Conservation (phyloP, 768 basidiomycete genomes). For the Suillus sp. region DNA sequence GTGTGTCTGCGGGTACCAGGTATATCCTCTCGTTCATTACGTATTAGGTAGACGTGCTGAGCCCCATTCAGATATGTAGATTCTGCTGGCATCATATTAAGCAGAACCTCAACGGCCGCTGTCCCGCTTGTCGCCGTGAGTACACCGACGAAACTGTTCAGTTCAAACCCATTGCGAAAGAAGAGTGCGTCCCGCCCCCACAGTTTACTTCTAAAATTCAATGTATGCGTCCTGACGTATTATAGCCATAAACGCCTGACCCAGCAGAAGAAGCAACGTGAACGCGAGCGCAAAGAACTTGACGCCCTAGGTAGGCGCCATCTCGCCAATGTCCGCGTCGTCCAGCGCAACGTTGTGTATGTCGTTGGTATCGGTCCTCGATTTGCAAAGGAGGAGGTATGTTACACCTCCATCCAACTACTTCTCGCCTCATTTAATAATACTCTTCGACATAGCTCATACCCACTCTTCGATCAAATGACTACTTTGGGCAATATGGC, state of each 20-base stretch:
- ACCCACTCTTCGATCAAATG: constrained; percentile 87
- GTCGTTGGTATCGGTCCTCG: constrained; percentile 93
- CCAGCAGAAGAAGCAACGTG: constrained; percentile 92
- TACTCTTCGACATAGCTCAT: constrained; percentile 59
- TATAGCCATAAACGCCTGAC: constrained; percentile 89
- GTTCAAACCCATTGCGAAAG: constrained; percentile 92
- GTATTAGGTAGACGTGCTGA: background rate
- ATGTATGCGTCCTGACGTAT: constrained; percentile 20
- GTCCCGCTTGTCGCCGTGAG: constrained; percentile 92
- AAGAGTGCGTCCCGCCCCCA: constrained; percentile 73
- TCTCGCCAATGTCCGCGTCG: constrained; percentile 92
- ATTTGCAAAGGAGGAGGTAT: constrained; percentile 95
- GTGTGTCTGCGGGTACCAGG: constrained; percentile 98
- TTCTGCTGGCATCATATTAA: constrained; percentile 99
- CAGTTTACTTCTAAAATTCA: constrained; percentile 13
- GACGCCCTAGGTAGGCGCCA: constrained; percentile 83
- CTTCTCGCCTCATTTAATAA: constrained; percentile 12
- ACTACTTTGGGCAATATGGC: constrained; percentile 98
- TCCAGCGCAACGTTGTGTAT: constrained; percentile 94
- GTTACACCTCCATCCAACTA: constrained; percentile 24
- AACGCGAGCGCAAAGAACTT: constrained; percentile 94
- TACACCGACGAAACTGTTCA: constrained; percentile 93
- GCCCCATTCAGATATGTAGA: constrained; percentile 79
- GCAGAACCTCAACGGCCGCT: constrained; percentile 92
- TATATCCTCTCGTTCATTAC: constrained; percentile 32